Base-by-base conservation (phyloP, 2,329 filamentous ascomycete genomes). In the Rutstroemia sp. region DNA sequence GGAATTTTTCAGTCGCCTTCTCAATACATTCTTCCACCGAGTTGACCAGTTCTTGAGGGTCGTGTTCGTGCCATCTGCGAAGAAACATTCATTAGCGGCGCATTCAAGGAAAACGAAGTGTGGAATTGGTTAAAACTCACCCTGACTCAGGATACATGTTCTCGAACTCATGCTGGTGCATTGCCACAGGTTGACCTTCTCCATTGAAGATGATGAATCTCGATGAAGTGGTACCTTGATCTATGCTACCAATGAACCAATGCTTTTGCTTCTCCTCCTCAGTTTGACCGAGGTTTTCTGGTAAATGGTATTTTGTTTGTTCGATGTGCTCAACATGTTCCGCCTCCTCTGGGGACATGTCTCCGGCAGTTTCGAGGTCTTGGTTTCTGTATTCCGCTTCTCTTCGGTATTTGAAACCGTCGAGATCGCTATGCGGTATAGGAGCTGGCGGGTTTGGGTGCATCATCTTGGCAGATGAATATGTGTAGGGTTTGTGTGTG, bases 161-260 rank as follows among this genome's bases (percentile, higher is more conserved):
- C 62, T 83, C 82, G 68, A 95, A 92, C 70, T 95, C 89, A 62
- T 92, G 84, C 73, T 95, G 91, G 70, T 95, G 89, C 64, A 84
- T 86, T 39, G 88, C 89, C 46, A 94, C 81, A 4, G 88, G 88
- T 58, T 87, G 83, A 55, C 91, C 90, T 44, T 81, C 75, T 61
- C 83, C 83, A 72, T 95, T 85, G 74, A 96, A 96, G 68, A 96
- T 92, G 64, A 96, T 81, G 73, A 96, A 96, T 39, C 91, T 82
- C 37, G 90, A 89, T 58, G 88, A 92, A 34, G 91, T 96, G 12
- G 91, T 96, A 57, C 91, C 91, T 68, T 95, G 89, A 69, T 96
- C 91, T 69, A 96, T 92, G 64, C 88, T 89, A 58, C 90, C 91
- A 59, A 95, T 86, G 67, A 89, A 95, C 73, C 81, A 81, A 56